Conservation (phyloP, 2,329 filamentous ascomycete genomes). For the Didymella glomerata region DNA sequence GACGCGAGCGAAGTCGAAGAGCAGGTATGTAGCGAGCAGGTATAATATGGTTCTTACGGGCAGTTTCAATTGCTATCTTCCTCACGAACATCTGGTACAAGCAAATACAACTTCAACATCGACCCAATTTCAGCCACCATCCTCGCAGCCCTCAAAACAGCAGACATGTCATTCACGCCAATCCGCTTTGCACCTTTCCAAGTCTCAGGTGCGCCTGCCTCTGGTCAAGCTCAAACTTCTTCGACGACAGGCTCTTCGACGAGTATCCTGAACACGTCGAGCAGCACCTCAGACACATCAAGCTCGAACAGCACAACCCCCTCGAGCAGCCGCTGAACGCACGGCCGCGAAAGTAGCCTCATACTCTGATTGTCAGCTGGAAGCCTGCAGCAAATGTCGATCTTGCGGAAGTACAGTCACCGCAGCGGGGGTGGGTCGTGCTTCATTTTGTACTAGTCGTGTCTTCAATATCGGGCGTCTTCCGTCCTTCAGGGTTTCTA, state of each 20-base stretch:
- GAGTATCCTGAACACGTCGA: conserved; percentile 1
- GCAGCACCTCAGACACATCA: conserved; percentile 1
- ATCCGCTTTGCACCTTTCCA: conserved; percentile 45
- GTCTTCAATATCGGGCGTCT: no score
- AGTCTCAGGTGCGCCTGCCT: conserved; percentile 32
- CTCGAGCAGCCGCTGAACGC: background rate
- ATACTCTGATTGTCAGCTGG: background rate
- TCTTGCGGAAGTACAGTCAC: background rate
- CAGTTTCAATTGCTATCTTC: background rate
- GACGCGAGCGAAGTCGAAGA: background rate
- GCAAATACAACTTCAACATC: no score
- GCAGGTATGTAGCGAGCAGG: no score
- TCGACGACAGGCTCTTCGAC: conserved; percentile 22
- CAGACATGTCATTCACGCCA: conserved; percentile 35
- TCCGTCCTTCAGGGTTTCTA: no score
- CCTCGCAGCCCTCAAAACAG: background rate
- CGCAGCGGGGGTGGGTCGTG: no score
- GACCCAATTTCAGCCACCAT: background rate
- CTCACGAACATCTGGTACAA: background rate
- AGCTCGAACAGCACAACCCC: background rate
- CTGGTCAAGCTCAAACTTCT: conserved; percentile 21
- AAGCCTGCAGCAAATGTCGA: background rate
- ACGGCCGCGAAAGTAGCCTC: background rate
- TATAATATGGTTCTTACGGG: background rate
- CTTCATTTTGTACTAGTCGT: background rate